These are phyloP conservation scores for Kurtzmaniella fragi DNA, from an alignment of 805 yeast genomes.

Conservation along the genomic window DNA sequence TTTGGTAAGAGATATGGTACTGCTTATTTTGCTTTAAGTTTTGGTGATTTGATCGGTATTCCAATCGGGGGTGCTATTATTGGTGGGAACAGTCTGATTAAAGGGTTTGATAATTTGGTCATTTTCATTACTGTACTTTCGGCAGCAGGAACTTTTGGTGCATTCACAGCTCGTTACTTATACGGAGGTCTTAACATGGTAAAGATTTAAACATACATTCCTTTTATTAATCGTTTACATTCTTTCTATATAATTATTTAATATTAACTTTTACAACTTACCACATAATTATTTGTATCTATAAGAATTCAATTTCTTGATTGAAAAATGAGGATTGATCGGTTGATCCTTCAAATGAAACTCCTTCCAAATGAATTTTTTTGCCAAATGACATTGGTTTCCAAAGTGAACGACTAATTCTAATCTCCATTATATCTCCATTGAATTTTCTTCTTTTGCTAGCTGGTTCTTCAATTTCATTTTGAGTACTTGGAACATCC, in stretches of 20 bases:
- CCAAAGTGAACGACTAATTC: slow-evolving; percentile 42
- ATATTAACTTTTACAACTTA: neutral
- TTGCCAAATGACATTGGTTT: slow-evolving; percentile 20
- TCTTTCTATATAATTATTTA: no score
- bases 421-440: slow-evolving; percentile 41
- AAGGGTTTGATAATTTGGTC: slow-evolving; percentile 17
- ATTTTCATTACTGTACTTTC: slow-evolving; percentile 17
- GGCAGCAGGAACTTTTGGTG: slow-evolving; percentile 15
- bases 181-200: slow-evolving; percentile 15
- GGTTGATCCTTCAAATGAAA: slow-evolving; percentile 25
- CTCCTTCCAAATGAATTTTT: slow-evolving; percentile 21
- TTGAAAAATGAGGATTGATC: slow-evolving; percentile 12
- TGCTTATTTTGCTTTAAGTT: slow-evolving; percentile 18
- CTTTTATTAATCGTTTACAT: no score
- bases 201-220: slow-evolving; percentile 5
- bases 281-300: neutral
- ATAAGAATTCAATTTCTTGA: slow-evolving; percentile 6
- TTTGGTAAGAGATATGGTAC: slow-evolving; percentile 24
- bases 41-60: slow-evolving; percentile 24
- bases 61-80: slow-evolving; percentile 26
- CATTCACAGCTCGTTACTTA: slow-evolving; percentile 15
- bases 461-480: neutral
- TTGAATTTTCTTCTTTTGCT: slow-evolving; percentile 9
- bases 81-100: slow-evolving; percentile 5
- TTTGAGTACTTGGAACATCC: slow-evolving; percentile 2